Evolutionary conservation across 1,284 basidiomycete genomes (phyloP).

Genomic region (Cystobasidiaceae sp.): DNA sequence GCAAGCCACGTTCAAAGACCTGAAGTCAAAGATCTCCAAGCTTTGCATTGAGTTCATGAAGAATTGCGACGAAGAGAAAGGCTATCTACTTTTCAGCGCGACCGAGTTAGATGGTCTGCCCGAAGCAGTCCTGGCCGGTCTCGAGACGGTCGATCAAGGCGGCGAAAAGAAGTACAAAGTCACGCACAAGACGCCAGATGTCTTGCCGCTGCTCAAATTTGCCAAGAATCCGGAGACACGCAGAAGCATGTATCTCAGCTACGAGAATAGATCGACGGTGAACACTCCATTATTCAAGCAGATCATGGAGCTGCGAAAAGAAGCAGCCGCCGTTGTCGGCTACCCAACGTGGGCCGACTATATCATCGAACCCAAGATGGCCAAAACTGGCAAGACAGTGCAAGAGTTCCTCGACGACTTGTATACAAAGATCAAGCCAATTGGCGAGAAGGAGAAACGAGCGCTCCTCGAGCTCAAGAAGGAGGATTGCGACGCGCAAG

Average conservation of each 20-base stretch:
- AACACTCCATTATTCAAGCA: constrained; percentile 65
- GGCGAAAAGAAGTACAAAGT: constrained; percentile 44
- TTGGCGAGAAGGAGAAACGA: constrained; percentile 62
- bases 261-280: constrained; percentile 60
- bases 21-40: constrained; percentile 58
- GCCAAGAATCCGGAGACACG: constrained; percentile 57
- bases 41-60: constrained; percentile 67
- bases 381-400: constrained; percentile 61
- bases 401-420: constrained; percentile 65
- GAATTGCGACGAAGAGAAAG: constrained; percentile 78
- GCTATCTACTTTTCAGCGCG: constrained; percentile 40
- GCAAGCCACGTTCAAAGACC: constrained; percentile 54
- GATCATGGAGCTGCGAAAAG: constrained; percentile 59
- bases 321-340: constrained; percentile 61
- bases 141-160: constrained; percentile 52
- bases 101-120: constrained; percentile 70
- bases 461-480: constrained; percentile 65
- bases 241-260: constrained; percentile 58
- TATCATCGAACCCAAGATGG: constrained; percentile 75
- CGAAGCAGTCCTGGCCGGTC: constrained; percentile 67
- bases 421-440: constrained; percentile 63
- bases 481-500: constrained; percentile 59
- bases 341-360: constrained; percentile 79
- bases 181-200: constrained; percentile 68
- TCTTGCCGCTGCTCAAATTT: constrained; percentile 60